Percentiles rank a stretch among this genome's conserved stretches.
Conservation (phyloP, 164 flowering plant genomes). For the Nelumbo lutea region DNA sequence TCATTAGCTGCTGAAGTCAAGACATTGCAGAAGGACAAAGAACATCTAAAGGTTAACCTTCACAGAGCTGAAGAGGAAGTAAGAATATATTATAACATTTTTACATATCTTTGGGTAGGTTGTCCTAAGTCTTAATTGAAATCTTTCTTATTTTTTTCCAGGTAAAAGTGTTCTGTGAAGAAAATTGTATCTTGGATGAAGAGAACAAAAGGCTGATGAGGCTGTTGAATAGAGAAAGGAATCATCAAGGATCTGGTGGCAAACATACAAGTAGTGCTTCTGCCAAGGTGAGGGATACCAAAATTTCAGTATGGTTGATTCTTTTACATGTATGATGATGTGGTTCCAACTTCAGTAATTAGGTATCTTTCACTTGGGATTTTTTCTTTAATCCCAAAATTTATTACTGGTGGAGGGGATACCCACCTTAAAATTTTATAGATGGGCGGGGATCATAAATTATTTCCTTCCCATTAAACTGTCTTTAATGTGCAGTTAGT, state of each 20-base stretch:
- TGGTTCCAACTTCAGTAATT: too few relatives aligned
- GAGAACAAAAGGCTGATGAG: slow-evolving; percentile 65
- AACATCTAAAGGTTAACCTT: slow-evolving; percentile 55
- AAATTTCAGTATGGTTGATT: not conserved
- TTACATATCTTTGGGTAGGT: not conserved
- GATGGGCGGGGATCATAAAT: not conserved
- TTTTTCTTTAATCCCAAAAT: not conserved
- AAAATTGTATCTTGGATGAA: slow-evolving; percentile 53
- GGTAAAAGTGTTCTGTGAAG: slow-evolving; percentile 59
- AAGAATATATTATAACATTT: slow-evolving; percentile 5
- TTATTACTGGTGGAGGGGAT: not conserved
- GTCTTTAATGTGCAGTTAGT: too few relatives aligned
- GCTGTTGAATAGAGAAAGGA: slow-evolving; percentile 35
- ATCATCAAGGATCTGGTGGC: slow-evolving; percentile 43
- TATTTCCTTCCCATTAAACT: too few relatives aligned
- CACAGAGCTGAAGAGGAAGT: slow-evolving; percentile 80
- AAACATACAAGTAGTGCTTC: slow-evolving; percentile 44
- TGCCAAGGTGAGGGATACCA: slow-evolving; percentile 47
- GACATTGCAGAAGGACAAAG: slow-evolving; percentile 52
- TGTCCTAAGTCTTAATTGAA: not conserved
- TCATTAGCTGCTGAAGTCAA: slow-evolving; percentile 50
- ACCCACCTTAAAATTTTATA: too few relatives aligned
- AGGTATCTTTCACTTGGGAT: not conserved
- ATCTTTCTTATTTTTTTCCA: slow-evolving; percentile 10
- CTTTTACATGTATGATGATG: too few relatives aligned